Percentiles rank a stretch among this genome's conserved stretches.
Evolutionary conservation across 2,329 filamentous ascomycete species (phyloP).

Genomic region (Raffaelea albimanens): DNA sequence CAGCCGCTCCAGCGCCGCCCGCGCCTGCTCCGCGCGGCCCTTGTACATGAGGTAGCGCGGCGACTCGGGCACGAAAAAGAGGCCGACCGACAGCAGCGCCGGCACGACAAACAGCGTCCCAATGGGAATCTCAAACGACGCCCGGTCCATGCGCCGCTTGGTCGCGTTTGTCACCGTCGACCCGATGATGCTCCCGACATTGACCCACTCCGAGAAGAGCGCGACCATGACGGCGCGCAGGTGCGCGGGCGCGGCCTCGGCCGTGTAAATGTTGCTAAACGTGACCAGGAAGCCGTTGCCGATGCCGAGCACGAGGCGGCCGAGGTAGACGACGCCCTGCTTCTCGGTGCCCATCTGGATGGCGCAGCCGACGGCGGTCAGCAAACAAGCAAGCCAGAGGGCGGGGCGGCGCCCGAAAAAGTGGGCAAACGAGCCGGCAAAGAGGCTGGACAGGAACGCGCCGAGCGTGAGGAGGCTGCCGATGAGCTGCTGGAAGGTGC

Average conservation of each 20-base stretch:
- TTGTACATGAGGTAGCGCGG: slow-evolving; percentile 32
- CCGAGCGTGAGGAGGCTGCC: slow-evolving; percentile 41
- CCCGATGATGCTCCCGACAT: slow-evolving; percentile 13
- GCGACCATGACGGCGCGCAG: slow-evolving; percentile 14
- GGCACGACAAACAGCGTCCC: slow-evolving; percentile 13
- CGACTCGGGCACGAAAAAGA: slow-evolving; percentile 36
- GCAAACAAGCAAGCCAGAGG: slow-evolving; percentile 35
- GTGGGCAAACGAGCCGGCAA: slow-evolving; percentile 35
- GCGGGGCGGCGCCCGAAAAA: slow-evolving; percentile 35
- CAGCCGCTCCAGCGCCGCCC: slow-evolving; percentile 20
- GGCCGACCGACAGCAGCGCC: slow-evolving; percentile 19
- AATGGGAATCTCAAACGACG: slow-evolving; percentile 13
- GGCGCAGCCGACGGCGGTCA: slow-evolving; percentile 32
- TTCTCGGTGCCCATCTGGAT: slow-evolving; percentile 32
- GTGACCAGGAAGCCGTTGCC: slow-evolving; percentile 35
- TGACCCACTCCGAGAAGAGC: slow-evolving; percentile 14
- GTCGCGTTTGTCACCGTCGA: slow-evolving; percentile 9
- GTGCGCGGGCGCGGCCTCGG: slow-evolving; percentile 36
- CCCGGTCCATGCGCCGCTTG: slow-evolving; percentile 7
- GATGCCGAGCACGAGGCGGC: slow-evolving; percentile 32
- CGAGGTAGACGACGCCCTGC: slow-evolving; percentile 32
- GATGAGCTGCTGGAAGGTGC: slow-evolving; percentile 42
- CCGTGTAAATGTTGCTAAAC: slow-evolving; percentile 37
- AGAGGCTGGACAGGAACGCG: slow-evolving; percentile 37
- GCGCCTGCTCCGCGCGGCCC: slow-evolving; percentile 17